These are phyloP conservation scores for Rhodotorula sp. DNA, from an alignment of 1,284 basidiomycete species.

Conservation along the genomic window DNA sequence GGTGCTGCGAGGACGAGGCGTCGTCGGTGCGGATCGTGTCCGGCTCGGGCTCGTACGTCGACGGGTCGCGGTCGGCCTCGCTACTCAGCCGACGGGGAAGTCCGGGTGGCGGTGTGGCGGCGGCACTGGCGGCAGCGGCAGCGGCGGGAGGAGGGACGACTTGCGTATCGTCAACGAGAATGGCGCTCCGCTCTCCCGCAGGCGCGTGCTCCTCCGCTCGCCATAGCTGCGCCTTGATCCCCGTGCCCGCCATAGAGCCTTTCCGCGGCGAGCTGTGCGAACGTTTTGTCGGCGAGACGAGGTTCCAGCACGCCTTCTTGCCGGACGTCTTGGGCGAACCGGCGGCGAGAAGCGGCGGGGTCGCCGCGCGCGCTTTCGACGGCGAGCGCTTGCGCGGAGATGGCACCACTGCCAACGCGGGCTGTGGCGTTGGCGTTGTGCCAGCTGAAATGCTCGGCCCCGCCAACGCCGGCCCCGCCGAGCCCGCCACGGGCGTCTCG, in stretches of 20 bases:
- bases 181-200: not conserved
- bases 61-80: not conserved
- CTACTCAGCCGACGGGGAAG: not conserved
- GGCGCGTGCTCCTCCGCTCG: not conserved
- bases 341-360: not conserved
- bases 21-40: conserved; percentile 11
- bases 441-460: not conserved
- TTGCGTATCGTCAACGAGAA: conserved; percentile 14
- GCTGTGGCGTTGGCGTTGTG: not conserved
- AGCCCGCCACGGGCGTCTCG: not conserved
- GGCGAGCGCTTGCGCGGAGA: not conserved
- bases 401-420: not conserved
- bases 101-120: not conserved
- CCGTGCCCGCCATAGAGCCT: not conserved
- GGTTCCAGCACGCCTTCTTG: conserved; percentile 20
- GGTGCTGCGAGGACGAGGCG: not conserved
- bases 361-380: not conserved
- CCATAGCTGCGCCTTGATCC: conserved; percentile 1
- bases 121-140: not conserved
- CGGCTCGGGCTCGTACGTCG: conserved; percentile 14
- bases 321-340: not conserved
- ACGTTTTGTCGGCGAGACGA: conserved; percentile 21
- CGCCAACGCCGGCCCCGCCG: not conserved
- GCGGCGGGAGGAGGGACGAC: not conserved
- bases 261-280: not conserved